Base-by-base conservation (phyloP, 192 early-diverging fungal genomes). In the Coemansia asiatica region DNA sequence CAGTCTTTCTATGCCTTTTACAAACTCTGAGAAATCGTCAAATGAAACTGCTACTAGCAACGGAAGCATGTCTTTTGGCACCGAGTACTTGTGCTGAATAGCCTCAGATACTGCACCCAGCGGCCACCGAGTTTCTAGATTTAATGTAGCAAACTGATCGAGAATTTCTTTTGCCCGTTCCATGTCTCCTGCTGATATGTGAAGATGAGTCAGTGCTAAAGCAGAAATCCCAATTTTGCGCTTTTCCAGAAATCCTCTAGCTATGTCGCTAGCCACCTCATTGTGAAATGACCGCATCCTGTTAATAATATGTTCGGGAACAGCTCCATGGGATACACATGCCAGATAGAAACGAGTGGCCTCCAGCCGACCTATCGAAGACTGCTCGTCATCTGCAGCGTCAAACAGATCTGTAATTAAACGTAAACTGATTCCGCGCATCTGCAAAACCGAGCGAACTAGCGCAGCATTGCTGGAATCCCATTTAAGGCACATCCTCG, bases 151-250 rank as follows among this genome's bases (percentile, higher is more conserved):
- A 54, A 48, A 27, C 21, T 19, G 33, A 4, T 33, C 6, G 16
- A 4, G 0, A 8, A 2, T 38, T 38, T 15, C 26, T 31, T 36
- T 26, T 35, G 27, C 12, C 57, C 2, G 12, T 0, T 57, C 57
- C n/a, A 38, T 26, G 16, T 66, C 35, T 12, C 29, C 23, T 0
- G 22, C 25, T 7, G 36, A 49, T 18, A 59, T 16, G n/a, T 40
- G 46, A 10, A 61, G 35, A 18, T 75, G 73, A 1, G 49, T 55
- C n/a, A 65, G 55, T 2, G 67, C 58, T 2, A 54, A 27, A 4
- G 40, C 40, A 2, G 40, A 8, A 22, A 26, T n/a, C 23, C 50
- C 50, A 13, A 53, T 53, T 27, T 53, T 53, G 0, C 23, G 50
- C 26, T 53, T 53, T 23, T 53, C 21, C 6, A 53, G 50, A 36